Evolutionary conservation across 169 alveolate species (phyloP).

Genomic region (Babesia caballi): DNA sequence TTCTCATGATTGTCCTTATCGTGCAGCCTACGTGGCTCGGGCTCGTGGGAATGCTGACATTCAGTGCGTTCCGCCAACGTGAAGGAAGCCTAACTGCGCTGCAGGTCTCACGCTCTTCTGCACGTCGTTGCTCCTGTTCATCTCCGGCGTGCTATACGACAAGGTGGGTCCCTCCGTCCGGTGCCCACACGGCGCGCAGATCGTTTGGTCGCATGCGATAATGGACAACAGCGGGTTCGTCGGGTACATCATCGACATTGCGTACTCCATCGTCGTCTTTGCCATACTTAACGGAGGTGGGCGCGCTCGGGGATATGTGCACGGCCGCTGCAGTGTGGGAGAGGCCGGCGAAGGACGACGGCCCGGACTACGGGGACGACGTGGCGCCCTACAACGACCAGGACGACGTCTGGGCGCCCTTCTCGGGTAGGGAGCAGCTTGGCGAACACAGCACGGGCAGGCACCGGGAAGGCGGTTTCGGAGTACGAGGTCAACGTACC

Average conservation of each 20-base stretch:
- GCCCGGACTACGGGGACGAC: not conserved
- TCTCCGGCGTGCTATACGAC: slow-evolving; percentile 7
- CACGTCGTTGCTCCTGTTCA: slow-evolving; percentile 13
- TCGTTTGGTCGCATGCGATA: slow-evolving; percentile 15
- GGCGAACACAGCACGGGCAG: not conserved
- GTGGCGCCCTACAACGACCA: not conserved
- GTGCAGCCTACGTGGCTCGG: slow-evolving; percentile 36
- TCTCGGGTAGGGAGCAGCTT: slow-evolving; percentile 14
- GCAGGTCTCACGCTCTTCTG: slow-evolving; percentile 45
- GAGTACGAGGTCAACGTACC: slow-evolving; percentile 10
- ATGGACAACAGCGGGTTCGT: slow-evolving; percentile 11
- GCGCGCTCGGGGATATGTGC: not conserved
- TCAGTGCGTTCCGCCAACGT: slow-evolving; percentile 9
- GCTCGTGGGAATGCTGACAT: slow-evolving; percentile 37
- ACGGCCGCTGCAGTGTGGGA: slow-evolving; percentile 34
- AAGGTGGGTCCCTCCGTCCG: not conserved
- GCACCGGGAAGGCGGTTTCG: slow-evolving; percentile 20
- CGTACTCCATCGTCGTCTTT: slow-evolving; percentile 11
- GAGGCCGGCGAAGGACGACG: slow-evolving; percentile 25
- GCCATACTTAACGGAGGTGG: slow-evolving; percentile 21
- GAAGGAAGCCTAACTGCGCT: not conserved
- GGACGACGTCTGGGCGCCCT: slow-evolving; percentile 59
- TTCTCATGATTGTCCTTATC: slow-evolving; percentile 6
- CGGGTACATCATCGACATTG: slow-evolving; percentile 21
- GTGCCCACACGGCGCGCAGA: not conserved